A percentile compares a stretch with the other conserved stretches of the same genome.
phyloP scores from a whole-genome alignment of 176 grass and related monocot genomes.

The Poa annua region DNA sequence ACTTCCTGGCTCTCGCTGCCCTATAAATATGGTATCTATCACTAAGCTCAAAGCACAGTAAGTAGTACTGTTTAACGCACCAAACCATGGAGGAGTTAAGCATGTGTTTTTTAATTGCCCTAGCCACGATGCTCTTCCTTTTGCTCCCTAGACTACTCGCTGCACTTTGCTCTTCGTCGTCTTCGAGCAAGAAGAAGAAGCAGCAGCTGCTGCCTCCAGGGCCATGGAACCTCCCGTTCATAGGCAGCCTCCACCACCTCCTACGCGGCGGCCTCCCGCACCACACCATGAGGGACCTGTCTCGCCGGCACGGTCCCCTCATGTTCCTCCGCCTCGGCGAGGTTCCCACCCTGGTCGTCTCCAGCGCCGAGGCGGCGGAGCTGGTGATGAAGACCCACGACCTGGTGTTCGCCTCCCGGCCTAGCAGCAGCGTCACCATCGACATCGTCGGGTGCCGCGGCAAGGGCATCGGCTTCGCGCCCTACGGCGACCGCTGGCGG shows the following conservation, averaged over 20 bases:
- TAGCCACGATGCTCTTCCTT: too few relatives aligned
- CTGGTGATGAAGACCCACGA: not conserved
- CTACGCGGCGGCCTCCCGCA: not conserved
- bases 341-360: not conserved
- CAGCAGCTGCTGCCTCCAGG: not conserved
- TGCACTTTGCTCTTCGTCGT: too few relatives aligned
- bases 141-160: too few relatives aligned
- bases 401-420: not conserved
- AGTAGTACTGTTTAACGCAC: too few relatives aligned
- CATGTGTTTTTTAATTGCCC: too few relatives aligned
- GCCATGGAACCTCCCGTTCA: not conserved
- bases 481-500: constrained; percentile 1
- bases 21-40: not conserved
- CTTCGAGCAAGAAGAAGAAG: too few relatives aligned
- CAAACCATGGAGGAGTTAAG: too few relatives aligned
- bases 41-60: too few relatives aligned
- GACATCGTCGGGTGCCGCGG: constrained; percentile 18
- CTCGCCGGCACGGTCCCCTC: not conserved
- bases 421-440: not conserved
- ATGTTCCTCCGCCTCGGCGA: not conserved
- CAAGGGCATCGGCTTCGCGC: not conserved
- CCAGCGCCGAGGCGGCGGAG: not conserved
- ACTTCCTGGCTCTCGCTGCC: not conserved
- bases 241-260: constrained; percentile 3
- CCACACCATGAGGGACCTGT: not conserved